Percentiles rank a stretch among this genome's conserved stretches.
These are phyloP conservation scores for Talaromyces liani DNA, from an alignment of 495 filamentous ascomycete species.

Conservation along the genomic window DNA sequence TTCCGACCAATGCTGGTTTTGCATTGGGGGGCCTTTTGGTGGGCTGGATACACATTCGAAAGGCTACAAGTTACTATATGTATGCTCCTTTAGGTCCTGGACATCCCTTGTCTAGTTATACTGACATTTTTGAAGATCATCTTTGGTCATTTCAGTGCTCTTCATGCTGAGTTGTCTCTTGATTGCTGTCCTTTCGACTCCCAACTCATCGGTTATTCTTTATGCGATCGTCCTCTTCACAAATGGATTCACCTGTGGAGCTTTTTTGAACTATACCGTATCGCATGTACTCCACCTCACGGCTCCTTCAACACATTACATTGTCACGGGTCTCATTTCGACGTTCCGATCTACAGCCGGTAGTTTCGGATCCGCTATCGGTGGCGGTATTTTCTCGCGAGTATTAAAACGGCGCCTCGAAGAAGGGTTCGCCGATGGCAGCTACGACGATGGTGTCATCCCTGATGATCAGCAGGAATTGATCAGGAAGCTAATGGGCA, in stretches of 20 bases:
- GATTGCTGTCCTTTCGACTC: constrained; percentile 44
- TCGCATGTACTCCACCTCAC: constrained; percentile 69
- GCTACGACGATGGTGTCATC: constrained; percentile 15
- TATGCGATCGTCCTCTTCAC: constrained; percentile 52
- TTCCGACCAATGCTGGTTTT: constrained; percentile 72
- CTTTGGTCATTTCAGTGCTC: constrained; percentile 42
- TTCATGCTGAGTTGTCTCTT: constrained; percentile 45
- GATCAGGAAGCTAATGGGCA: constrained; percentile 57
- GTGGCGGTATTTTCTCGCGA: constrained; percentile 65
- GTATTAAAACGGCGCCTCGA: constrained; percentile 47
- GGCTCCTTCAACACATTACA: constrained; percentile 52
- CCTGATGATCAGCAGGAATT: constrained; percentile 32
- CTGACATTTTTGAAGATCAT: constrained; percentile 32
- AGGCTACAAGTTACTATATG: constrained; percentile 56
- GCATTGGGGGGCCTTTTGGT: constrained; percentile 60
- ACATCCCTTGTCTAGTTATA: neutral
- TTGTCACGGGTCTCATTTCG: constrained; percentile 60
- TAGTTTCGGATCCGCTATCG: constrained; percentile 67
- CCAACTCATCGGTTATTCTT: constrained; percentile 28
- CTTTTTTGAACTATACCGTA: constrained; percentile 67
- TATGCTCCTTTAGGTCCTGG: constrained; percentile 15
- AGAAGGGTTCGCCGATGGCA: constrained; percentile 48
- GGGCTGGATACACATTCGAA: constrained; percentile 63
- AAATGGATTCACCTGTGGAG: constrained; percentile 63
- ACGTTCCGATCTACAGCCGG: constrained; percentile 72